Conservation (phyloP, 805 yeast genomes). For the Yarrowia osloensis region DNA sequence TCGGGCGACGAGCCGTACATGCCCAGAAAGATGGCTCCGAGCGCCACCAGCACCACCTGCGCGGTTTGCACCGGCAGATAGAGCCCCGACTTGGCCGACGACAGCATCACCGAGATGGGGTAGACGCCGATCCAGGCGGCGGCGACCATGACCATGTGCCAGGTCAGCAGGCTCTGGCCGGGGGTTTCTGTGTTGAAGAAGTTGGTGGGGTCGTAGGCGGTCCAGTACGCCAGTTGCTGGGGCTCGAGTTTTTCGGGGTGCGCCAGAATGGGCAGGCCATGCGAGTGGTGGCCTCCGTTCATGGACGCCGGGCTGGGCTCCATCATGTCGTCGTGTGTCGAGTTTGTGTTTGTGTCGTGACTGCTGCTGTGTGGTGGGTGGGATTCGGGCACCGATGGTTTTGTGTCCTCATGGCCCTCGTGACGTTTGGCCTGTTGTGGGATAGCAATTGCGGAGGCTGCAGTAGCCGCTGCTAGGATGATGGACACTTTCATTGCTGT, state of each 20-base stretch:
- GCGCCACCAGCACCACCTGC: slow-evolving; percentile 51
- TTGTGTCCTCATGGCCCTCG: neutral
- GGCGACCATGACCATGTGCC: slow-evolving; percentile 54
- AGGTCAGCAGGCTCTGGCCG: slow-evolving; percentile 53
- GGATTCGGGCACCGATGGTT: neutral
- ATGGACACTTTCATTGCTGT: slow-evolving; percentile 2
- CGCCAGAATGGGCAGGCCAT: slow-evolving; percentile 74
- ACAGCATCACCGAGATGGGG: slow-evolving; percentile 68
- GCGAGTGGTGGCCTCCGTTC: slow-evolving; percentile 45
- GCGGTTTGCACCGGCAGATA: slow-evolving; percentile 57
- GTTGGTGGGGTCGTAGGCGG: slow-evolving; percentile 71
- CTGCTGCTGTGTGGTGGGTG: no score
- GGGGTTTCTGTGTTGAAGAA: slow-evolving; percentile 55
- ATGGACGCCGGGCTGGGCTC: slow-evolving; percentile 21
- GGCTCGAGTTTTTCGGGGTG: slow-evolving; percentile 60
- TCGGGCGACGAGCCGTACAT: slow-evolving; percentile 61
- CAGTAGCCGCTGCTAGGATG: neutral
- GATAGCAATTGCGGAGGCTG: neutral
- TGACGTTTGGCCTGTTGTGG: neutral
- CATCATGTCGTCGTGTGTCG: neutral
- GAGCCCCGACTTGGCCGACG: slow-evolving; percentile 60
- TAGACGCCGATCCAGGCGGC: slow-evolving; percentile 56
- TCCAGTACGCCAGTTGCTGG: slow-evolving; percentile 78
- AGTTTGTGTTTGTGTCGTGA: neutral
- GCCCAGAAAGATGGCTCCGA: slow-evolving; percentile 57